Evolutionary conservation across 2,329 filamentous ascomycete genomes (phyloP), one percentile per base, ranked within the genome.

Genomic region (Lachnellula arida): DNA sequence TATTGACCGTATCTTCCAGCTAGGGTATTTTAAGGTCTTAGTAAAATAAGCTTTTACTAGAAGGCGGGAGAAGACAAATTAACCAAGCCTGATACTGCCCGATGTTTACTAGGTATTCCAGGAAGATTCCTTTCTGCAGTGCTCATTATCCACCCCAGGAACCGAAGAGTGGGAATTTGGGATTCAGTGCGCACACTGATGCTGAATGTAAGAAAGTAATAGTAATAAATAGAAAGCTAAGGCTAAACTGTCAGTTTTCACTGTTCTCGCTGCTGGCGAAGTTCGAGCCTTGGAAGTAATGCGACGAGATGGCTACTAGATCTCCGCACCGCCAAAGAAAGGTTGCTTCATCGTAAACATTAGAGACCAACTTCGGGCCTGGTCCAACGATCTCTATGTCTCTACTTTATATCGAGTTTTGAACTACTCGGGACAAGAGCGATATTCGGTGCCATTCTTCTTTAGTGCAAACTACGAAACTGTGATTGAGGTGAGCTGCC

Each of bases 301-400:
- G 43, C 73, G 76, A 54, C 68, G 72, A 3, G 65, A 69, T 14
- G 73, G 71, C 2, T 60, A 71, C 25, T 78, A 76, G 75, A 65
- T 78, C 12, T 54, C 71, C 0, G 75, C 74, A 9, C 73, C 74
- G 1, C 74, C 74, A 48, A 64, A 76, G 6, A 70, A 70, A 0
- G 70, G 68, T 8, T 73, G 71, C 0, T 68, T 78, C 9, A 73
- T 78, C 0, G 73, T 77, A 17, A 78, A 77, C 56, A 72, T 77
- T 28, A 75, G 74, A 6, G 74, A 78, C 57, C 65, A 76, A 44
- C 71, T 77, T 66, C 71, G 71, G 19, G 63, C 65, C 40, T 70
- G 73, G 5, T 75, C 71, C 15, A 72, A 73, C n/a, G 72, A 72
- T 6, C 59, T 67, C 32, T 76, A 75, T 57, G 70, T 73, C 14